A percentile compares a stretch with the other conserved stretches of the same genome.
phyloP scores from a whole-genome alignment of 345 rosid species.

The Linum lewisii region DNA sequence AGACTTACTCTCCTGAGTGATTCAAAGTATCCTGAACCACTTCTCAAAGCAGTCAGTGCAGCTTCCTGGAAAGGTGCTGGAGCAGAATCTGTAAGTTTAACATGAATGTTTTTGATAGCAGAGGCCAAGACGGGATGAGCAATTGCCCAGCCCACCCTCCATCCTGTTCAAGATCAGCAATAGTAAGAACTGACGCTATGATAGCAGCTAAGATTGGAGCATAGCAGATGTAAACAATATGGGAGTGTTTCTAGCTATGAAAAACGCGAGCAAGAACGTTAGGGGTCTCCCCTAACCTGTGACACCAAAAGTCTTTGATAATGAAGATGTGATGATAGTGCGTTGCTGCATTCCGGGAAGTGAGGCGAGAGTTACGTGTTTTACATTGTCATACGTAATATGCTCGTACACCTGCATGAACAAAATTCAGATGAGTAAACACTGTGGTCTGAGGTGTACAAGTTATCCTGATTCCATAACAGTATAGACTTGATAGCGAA shows the following conservation, averaged over 20 bases:
- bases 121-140: conserved; percentile 40
- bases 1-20: conserved; percentile 32
- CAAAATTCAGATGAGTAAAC: neutral
- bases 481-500: neutral
- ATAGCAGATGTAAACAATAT: too few species aligned
- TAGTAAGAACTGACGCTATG: conserved; percentile 7
- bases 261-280: neutral
- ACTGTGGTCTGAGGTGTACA: neutral
- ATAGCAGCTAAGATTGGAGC: neutral
- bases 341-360: conserved; percentile 52
- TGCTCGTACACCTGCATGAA: conserved; percentile 40
- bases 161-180: conserved; percentile 27
- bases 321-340: conserved; percentile 49
- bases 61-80: conserved; percentile 68
- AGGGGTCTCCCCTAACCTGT: conserved; percentile 32
- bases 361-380: conserved; percentile 37
- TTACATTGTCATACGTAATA: conserved; percentile 32
- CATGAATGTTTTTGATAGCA: conserved; percentile 43
- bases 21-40: conserved; percentile 31
- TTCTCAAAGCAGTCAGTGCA: conserved; percentile 37
- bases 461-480: neutral
- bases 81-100: conserved; percentile 43
- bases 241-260: too few species aligned
- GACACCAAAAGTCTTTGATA: conserved; percentile 48
- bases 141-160: conserved; percentile 63